Evolutionary conservation across 495 filamentous ascomycete genomes (phyloP), one percentile per base, ranked within the genome.

Genomic region (Penicillium subrubescens): DNA sequence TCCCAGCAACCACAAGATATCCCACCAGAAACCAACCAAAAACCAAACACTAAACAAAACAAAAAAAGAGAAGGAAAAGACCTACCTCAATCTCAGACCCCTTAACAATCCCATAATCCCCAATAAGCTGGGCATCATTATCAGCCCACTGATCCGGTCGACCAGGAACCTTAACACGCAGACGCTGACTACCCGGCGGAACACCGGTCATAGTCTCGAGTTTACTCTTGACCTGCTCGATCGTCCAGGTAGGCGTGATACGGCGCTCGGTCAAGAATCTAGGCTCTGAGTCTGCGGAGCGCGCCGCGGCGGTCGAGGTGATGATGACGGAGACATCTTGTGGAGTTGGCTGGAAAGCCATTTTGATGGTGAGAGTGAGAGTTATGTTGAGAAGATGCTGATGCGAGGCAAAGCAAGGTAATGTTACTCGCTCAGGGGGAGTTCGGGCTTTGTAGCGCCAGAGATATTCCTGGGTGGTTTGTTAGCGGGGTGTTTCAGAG

Each of bases 141-240:
- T 79, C 77, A 52, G 77, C 64, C 80, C 81, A 82, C 51, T 77
- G 74, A 54, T 77, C 73, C 21, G 70, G 64, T 33, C 65, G 68
- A 8, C 78, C 79, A 11, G 76, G 78, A 2, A 71, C 63, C 58
- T 79, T 83, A 25, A 83, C 69, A 12, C 60, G 69, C 56, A 99
- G 83, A 57, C 83, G 85, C 76, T 98, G 96, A 62, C 85, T 87
- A 11, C 84, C 83, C 12, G 93, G 91, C 2, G 95, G 93, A 19
- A 99, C 87, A 57, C 95, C 95, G 2, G 95, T 99, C 79, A 99
- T 87, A 63, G 94, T 90, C 73, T 97, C 94, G 48, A 99, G 87
- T 78, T 96, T 97, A 25, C 82, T 77, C 77, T 96, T 98, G 60
- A 97, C 83, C 70, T 93, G 89, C 34, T 85, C 76, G 69, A 99